Evolutionary conservation across 805 yeast genomes (phyloP), one percentile per base, ranked within the genome.

Genomic region (Ogataea methanolica): DNA sequence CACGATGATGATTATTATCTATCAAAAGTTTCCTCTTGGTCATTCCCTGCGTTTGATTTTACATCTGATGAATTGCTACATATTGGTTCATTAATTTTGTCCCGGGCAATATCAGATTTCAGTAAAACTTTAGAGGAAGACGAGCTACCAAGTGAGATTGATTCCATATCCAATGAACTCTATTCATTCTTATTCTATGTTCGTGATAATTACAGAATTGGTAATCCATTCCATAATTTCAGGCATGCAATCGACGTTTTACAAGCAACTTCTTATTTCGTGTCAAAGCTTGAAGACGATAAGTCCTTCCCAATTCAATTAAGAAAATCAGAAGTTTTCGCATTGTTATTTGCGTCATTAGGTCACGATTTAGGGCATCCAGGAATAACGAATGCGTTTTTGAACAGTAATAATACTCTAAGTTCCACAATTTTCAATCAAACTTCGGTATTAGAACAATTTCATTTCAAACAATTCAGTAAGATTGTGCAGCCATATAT

Each of bases 361-460:
- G 98, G 98, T 44, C 99, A 94, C 68, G 99, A 94, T 65, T 81
- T 88, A 33, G 96, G 97, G 21, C 99, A 94, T 66, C 98, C 98
- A 0, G 99, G 98, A 2, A 80, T 90, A n/a, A 89, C 96, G 14
- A 88, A 89, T 64, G 78, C 80, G 35, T 81, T 89, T 54, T 69
- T 92, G 63, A 69, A 72, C 22, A 71, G 77, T 49, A 63, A 79
- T 56, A 63, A 74, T 8, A 76, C 94, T 0, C 88, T 89, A 11
- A 73, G 89, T 22, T 79, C 92, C 2, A 62, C 67, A 46, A 58
- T 79, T 15, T 91, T 79, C 67, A 72, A 80, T 42, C 82, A 82
- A 53, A 69, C 78, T 45, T 83, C 92, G 7, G 85, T 87, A 2
- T 73, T 94, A 56, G 99, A 94, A 66, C 80, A 82, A 60, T 90